Percentiles rank a stretch among this genome's conserved stretches.
Evolutionary conservation across 1,139 yeast genomes (phyloP).

Genomic region (Eremothecium cymbalariae): DNA sequence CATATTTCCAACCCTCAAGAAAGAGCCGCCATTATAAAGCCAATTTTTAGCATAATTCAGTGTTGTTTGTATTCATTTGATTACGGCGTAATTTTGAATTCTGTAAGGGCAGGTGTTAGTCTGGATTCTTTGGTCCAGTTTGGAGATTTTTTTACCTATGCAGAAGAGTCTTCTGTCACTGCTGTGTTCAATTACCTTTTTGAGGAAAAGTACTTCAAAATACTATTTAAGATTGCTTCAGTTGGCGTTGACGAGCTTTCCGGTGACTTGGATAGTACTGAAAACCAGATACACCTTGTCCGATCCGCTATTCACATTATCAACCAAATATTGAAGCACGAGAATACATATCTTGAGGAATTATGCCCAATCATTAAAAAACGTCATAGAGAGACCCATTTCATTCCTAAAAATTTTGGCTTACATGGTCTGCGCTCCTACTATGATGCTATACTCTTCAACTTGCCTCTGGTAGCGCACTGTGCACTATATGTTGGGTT

Average conservation of each 20-base stretch:
- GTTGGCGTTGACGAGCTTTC: constrained; percentile 48
- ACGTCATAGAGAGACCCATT: constrained; percentile 29
- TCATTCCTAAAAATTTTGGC: constrained; percentile 46
- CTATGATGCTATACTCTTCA: constrained; percentile 62
- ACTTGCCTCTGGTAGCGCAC: constrained; percentile 61
- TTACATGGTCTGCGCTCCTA: constrained; percentile 57
- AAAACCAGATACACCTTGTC: constrained; percentile 34
- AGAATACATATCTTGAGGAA: constrained; percentile 47
- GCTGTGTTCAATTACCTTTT: constrained; percentile 55
- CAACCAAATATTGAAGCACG: constrained; percentile 44
- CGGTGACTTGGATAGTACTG: constrained; percentile 35
- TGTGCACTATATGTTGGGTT: constrained; percentile 62
- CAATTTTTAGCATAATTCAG: constrained; percentile 45
- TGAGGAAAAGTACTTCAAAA: constrained; percentile 47
- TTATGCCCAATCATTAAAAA: constrained; percentile 37
- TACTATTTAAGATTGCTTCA: constrained; percentile 48
- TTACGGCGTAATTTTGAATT: constrained; percentile 49
- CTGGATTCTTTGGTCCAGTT: constrained; percentile 44
- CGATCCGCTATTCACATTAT: constrained; percentile 39
- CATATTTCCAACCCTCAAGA: constrained; percentile 31
- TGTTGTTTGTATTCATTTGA: constrained; percentile 55
- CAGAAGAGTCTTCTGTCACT: constrained; percentile 59
- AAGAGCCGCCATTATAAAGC: constrained; percentile 42
- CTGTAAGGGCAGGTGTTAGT: constrained; percentile 43
- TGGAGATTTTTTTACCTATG: constrained; percentile 35